Evolutionary conservation across 805 yeast genomes (phyloP), one percentile per base, ranked within the genome.

Genomic region (Komagataella mondaviorum): DNA sequence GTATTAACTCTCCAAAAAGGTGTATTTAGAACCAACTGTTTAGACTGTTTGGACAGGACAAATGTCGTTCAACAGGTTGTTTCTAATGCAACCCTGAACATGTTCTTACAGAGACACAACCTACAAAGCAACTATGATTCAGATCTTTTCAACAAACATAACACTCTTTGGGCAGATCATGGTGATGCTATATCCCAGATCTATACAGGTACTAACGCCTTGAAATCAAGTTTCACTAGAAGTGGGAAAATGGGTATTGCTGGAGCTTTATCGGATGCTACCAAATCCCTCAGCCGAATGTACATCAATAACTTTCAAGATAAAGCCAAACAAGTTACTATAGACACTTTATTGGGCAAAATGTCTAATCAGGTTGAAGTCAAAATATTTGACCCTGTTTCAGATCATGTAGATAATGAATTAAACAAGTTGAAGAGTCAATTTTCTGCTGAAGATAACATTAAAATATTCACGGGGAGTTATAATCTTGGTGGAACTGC

Each of bases 171-270:
- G 99, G 99, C 99, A 1, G 96, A 93, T 64, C 93, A 93, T 65
- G 99, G 99, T 52, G 99, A 93, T 65, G 96, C 88, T 57, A 82
- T 93, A 4, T 88, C 96, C 2, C 95, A 88, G 63, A 91, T 93
- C 16, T 93, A 93, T 66, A 91, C 99, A 0, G 98, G 99, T 24
- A 93, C 99, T 0, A 95, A 95, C 54, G 99, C 99, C 0, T 72
- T 93, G 55, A 93, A 93, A 65, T 87, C 96, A 0, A 88, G 96
- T 3, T 93, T 85, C 61, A 87, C 98, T 1, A 77, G 99, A 62
- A 83, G 87, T 24, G 99, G 99, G 22, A 91, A 90, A 60, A 89
- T 90, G 97, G 88, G 91, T 47, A 69, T 93, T 51, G 98, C 98
- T 0, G 97, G 98, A 43, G 96, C 97, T 0, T 67, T 93, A n/a